Evolutionary conservation across 441 rosid species (phyloP).

Genomic region (Macaranga tanarius): DNA sequence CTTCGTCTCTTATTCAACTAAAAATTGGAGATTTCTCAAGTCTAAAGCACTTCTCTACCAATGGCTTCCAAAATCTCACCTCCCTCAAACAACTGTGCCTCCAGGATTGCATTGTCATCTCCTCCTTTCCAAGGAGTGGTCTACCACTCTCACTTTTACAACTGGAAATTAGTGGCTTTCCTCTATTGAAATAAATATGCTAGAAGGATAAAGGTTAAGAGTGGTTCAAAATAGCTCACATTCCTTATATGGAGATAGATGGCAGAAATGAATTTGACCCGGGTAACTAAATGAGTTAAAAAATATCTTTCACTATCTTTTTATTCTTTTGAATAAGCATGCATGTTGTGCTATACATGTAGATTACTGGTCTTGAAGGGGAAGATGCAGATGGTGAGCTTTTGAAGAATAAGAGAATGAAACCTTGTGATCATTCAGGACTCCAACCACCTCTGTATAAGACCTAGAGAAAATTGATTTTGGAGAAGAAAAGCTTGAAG

Average conservation of each 20-base stretch:
- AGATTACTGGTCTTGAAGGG: too few relatives aligned
- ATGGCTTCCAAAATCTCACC: not conserved
- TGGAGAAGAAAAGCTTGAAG: too few relatives aligned
- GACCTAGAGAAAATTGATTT: too few relatives aligned
- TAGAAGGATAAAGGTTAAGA: not conserved
- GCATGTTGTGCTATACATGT: too few relatives aligned
- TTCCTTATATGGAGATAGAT: not conserved
- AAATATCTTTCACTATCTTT: too few relatives aligned
- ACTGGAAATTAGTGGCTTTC: not conserved
- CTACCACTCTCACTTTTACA: constrained; percentile 3
- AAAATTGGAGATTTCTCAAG: not conserved
- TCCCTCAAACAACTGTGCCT: not conserved
- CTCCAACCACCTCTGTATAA: too few relatives aligned
- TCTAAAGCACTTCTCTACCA: not conserved
- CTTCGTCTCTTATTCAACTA: not conserved
- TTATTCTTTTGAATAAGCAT: too few relatives aligned
- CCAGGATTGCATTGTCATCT: not conserved
- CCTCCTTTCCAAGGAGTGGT: not conserved
- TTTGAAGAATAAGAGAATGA: too few relatives aligned
- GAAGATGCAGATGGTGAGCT: too few relatives aligned
- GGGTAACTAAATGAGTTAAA: not conserved
- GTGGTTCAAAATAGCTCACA: constrained; percentile 4
- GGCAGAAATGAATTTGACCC: not conserved
- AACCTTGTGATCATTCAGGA: too few relatives aligned
- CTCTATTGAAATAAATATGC: not conserved